A percentile compares a stretch with the other conserved stretches of the same genome.
phyloP scores from a whole-genome alignment of 2,329 filamentous ascomycete species.

The Biscogniauxia mediterranea region DNA sequence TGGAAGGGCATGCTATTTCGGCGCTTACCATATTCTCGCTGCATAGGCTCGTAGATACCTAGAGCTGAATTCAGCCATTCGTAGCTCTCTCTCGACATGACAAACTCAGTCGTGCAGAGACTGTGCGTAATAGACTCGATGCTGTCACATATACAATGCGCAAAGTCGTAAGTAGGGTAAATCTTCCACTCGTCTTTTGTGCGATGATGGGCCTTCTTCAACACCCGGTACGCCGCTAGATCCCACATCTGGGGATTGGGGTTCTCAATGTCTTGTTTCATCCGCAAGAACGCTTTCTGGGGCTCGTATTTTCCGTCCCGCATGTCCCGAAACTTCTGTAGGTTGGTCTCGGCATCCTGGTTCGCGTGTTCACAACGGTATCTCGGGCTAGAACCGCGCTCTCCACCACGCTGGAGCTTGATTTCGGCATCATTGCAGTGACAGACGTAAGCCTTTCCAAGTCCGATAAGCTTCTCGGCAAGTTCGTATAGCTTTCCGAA shows the following conservation, averaged over 20 bases:
- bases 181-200: constrained; percentile 86
- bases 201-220: constrained; percentile 68
- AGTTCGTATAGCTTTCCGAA: constrained; percentile 86
- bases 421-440: constrained; percentile 76
- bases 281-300: constrained; percentile 79
- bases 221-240: constrained; percentile 83
- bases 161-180: constrained; percentile 93
- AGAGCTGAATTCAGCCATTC: constrained; percentile 84
- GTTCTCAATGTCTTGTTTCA: constrained; percentile 85
- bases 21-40: constrained; percentile 67
- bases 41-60: constrained; percentile 87
- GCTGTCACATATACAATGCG: constrained; percentile 86
- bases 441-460: constrained; percentile 78
- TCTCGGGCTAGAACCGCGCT: constrained; percentile 59
- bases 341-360: constrained; percentile 70
- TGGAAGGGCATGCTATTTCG: constrained; percentile 30
- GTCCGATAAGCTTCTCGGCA: constrained; percentile 77
- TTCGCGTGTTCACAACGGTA: constrained; percentile 80
- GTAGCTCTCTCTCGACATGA: constrained; percentile 80
- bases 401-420: constrained; percentile 81
- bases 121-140: constrained; percentile 91
- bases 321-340: constrained; percentile 86
- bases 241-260: constrained; percentile 93
- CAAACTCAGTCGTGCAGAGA: constrained; percentile 90
- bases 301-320: constrained; percentile 86